Evolutionary conservation across 2,329 filamentous ascomycete genomes (phyloP), one percentile per base, ranked within the genome.

Genomic region (Colletotrichum coccodes): DNA sequence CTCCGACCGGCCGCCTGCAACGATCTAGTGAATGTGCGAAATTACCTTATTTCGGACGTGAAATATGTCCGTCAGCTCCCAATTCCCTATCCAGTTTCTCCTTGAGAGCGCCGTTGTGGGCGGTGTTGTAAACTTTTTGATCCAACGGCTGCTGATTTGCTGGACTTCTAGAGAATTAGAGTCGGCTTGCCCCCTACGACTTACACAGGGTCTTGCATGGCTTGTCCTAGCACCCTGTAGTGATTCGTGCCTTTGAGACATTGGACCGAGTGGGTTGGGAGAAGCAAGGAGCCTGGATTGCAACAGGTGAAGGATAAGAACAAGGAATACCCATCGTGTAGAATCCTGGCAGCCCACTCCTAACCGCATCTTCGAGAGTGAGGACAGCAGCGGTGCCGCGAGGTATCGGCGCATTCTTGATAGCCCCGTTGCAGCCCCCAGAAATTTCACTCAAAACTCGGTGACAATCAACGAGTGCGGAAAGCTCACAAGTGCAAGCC

Each of bases 31-130:
- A 50, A 52, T 32, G 54, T 18, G 61, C 40, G 61, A 68, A 60
- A 68, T 68, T 68, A 56, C 38, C 65, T 65, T 65, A 68, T 68
- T 60, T 68, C 65, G 47, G 54, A 68, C 56, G 18, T n/a, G 54
- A 57, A 30, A 12, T 56, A 32, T 58, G 46, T 6, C 46, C 47
- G 38, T 54, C 47, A n/a, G n/a, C 42, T 23, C 16, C 57, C 49
- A 18, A 40, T 50, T 28, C 30, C 54, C 65, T 60, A 32, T 56
- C 23, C 56, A n/a, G 61, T 23, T 16, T 44, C 49, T 28, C 14
- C 26, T 46, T 26, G 18, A 52, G 18, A 58, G 8, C 26, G 14
- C 46, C 21, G 47, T 60, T 68, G 53, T 30, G 28, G 23, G 36
- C 30, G 40, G 54, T 49, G 40, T 50, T 14, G 26, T 8, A 18